Evolutionary conservation across 768 basidiomycete genomes (phyloP).

Genomic region (Dictyophora rubrovolvata): DNA sequence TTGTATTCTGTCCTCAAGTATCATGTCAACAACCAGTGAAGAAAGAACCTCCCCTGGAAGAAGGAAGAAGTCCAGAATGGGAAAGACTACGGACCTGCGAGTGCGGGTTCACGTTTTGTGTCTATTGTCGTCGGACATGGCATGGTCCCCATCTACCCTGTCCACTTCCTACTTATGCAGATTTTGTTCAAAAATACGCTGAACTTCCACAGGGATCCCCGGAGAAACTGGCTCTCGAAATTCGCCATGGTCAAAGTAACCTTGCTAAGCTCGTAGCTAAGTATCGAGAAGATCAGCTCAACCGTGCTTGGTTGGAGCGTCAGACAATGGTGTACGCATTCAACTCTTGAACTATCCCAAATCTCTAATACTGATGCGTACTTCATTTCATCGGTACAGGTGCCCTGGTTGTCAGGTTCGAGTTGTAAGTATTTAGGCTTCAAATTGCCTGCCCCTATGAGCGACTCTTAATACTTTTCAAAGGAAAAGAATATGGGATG

Average conservation of each 20-base stretch:
- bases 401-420: constrained; percentile 66
- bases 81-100: constrained; percentile 62
- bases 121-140: constrained; percentile 77
- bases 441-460: background rate
- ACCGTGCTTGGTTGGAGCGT: constrained; percentile 58
- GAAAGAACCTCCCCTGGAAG: constrained; percentile 34
- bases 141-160: constrained; percentile 74
- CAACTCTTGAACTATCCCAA: background rate
- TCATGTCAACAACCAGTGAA: constrained; percentile 76
- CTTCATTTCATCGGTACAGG: background rate
- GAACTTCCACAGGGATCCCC: constrained; percentile 41
- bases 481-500: constrained; percentile 63
- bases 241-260: constrained; percentile 51
- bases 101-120: constrained; percentile 76
- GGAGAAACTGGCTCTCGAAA: constrained; percentile 44
- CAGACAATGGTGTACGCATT: constrained; percentile 43
- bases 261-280: constrained; percentile 48
- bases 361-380: background rate
- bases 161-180: constrained; percentile 54
- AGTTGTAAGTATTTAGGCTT: constrained; percentile 32
- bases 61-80: constrained; percentile 56
- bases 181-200: constrained; percentile 59
- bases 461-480: background rate
- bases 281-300: constrained; percentile 66
- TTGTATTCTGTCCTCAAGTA: constrained; percentile 70